A percentile compares a stretch with the other conserved stretches of the same genome.
Conservation (phyloP, 2,329 filamentous ascomycete species). For the Arthrobotrys entomopaga region DNA sequence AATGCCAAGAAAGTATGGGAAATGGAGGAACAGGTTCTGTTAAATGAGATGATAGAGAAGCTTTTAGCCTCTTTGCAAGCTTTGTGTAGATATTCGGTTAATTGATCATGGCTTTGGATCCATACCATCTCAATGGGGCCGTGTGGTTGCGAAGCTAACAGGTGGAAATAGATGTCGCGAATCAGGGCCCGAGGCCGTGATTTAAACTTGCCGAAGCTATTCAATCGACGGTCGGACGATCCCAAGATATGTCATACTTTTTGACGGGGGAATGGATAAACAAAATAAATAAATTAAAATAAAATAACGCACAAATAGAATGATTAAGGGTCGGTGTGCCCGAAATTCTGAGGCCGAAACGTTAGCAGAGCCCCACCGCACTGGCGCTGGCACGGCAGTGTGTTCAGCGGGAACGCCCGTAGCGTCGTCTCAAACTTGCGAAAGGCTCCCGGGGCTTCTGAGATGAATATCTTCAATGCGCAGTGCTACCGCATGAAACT, state of each 20-base stretch:
- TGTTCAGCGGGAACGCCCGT: conserved; percentile 49
- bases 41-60: too few species aligned
- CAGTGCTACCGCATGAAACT: conserved; percentile 34
- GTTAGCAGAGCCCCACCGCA: conserved; percentile 26
- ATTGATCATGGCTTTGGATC: conserved; percentile 3
- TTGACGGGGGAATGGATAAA: conserved; percentile 32
- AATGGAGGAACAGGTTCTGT: background rate
- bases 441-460: too few species aligned
- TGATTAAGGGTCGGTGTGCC: conserved; percentile 20
- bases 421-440: conserved; percentile 17
- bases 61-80: too few species aligned
- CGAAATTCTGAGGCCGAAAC: conserved; percentile 42
- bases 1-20: conserved; percentile 5
- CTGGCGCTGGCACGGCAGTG: conserved; percentile 26
- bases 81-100: background rate
- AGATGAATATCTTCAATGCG: conserved; percentile 22
- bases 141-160: conserved; percentile 1
- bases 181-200: background rate
- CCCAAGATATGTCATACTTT: conserved; percentile 7
- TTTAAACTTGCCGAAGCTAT: background rate
- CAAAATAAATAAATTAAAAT: too few species aligned
- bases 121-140: background rate
- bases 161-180: background rate
- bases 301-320: conserved; percentile 35
- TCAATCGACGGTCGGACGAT: background rate